Evolutionary conservation across 1,139 yeast species (phyloP), one percentile per base, ranked within the genome.

Genomic region (Nakaseomyces sp.): DNA sequence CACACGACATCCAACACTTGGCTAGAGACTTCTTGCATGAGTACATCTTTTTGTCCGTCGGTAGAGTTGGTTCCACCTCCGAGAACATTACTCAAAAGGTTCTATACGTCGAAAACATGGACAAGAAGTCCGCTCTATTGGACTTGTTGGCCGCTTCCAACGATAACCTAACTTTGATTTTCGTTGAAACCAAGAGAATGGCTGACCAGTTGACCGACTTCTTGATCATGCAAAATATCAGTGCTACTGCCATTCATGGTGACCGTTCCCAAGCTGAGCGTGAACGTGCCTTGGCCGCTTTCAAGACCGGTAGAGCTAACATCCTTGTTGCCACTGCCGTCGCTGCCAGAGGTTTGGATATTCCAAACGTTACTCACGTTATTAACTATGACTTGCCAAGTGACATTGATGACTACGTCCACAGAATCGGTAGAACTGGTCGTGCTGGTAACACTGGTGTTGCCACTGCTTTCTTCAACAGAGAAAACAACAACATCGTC

Each of bases 361-460:
- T 91, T 74, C 97, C 98, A 66, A 91, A 91, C 66, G 98, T 91
- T 58, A 83, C 95, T 39, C 97, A 89, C 66, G 98, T 91, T 63
- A 84, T 91, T 70, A 91, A 91, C 77, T 91, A 82, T 66, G 98
- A 91, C 66, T 76, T 91, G 67, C 98, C 98, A 64, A 75, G 86
- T 64, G 97, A 91, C 69, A 85, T 89, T 63, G 98, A 91, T 69
- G 98, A 91, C 70, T 91, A 91, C 66, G 98, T 91, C 52, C 98
- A 91, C 74, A 86, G 98, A 76, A 91, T 91, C 65, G 98, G 98
- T 77, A 93, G 98, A 82, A 91, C 98, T 61, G 98, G 98, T 71
- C 94, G 98, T 81, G 98, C 98, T 61, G 98, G 98, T 77, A 91
- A 91, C 73, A 81, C 84, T 53, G 98, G 98, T 83, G 76, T 85